These are phyloP conservation scores for Scedosporium aurantiacum DNA, from an alignment of 2,329 filamentous ascomycete genomes.

Conservation along the genomic window DNA sequence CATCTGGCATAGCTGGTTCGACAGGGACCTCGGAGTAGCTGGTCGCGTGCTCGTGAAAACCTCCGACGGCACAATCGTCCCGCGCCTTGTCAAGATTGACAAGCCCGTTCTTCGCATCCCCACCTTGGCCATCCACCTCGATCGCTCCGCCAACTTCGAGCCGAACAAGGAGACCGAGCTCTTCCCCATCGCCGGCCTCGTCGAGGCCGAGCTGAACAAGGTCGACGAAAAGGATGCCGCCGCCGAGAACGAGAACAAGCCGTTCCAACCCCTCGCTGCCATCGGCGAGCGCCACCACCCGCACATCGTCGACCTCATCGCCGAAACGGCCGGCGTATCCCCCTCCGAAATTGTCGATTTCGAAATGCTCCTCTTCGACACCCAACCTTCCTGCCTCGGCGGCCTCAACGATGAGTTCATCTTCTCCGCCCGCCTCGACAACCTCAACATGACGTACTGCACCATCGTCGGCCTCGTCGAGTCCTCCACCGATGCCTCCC, in stretches of 20 bases:
- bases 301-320: conserved; percentile 74
- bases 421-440: conserved; percentile 91
- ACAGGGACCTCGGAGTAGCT: conserved; percentile 83
- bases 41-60: conserved; percentile 76
- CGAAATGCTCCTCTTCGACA: conserved; percentile 94
- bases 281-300: conserved; percentile 81
- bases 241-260: conserved; percentile 28
- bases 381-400: conserved; percentile 79
- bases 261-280: conserved; percentile 65
- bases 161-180: conserved; percentile 97
- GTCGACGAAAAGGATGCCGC: conserved; percentile 25
- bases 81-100: conserved; percentile 82
- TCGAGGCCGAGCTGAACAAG: conserved; percentile 76
- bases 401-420: conserved; percentile 90
- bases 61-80: conserved; percentile 61
- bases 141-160: conserved; percentile 73
- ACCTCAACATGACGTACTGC: conserved; percentile 94
- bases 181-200: conserved; percentile 83
- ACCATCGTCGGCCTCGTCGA: conserved; percentile 74
- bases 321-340: conserved; percentile 61
- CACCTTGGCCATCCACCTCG: conserved; percentile 86
- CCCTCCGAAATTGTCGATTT: conserved; percentile 76
- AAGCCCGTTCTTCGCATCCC: conserved; percentile 85
- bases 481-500: conserved; percentile 52
- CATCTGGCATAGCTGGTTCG: conserved; percentile 98